Base-by-base conservation (phyloP, 768 basidiomycete genomes). In the Rhodotorula diobovata region DNA sequence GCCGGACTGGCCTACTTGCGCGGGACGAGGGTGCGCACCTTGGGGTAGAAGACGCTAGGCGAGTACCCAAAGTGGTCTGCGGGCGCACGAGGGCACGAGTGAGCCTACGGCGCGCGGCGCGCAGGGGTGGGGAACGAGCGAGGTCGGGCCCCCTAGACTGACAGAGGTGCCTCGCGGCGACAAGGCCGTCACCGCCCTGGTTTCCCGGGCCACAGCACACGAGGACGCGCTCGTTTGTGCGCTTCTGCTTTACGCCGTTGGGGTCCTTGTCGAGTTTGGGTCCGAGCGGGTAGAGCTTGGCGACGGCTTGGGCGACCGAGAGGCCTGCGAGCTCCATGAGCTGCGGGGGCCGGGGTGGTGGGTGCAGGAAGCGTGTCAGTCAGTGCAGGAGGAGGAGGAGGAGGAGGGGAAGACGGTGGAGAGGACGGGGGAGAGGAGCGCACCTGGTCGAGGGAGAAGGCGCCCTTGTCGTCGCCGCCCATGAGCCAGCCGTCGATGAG, bases 151-250 rank as follows among this genome's bases (percentile, higher is more conserved):
- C n/a, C n/a, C n/a, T n/a, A n/a, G 10, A 78, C 86, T 65, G 74
- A 90, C 91, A 87, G 15, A 99, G 85, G 81, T 99, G 96, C 55
- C 95, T 85, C 54, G 96, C 96, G 39, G 96, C 96, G 35, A 97
- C 95, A 0, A 99, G 83, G 8, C 96, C 96, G 81, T 99, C 96
- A 21, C 96, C 96, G 2, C 93, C 90, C 76, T 98, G 95, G 78
- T 98, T 98, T 53, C 96, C 96, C 14, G 96, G 94, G 28, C 96
- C 96, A 79, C 94, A 97, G 77, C 91, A 93, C 20, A 98, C 90
- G n/a, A 98, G 83, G 12, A 98, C 91, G 20, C 87, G 85, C 48
- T 84, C 85, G 79, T 90, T 87, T 56, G 83, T 85, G 7, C 74
- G 61, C 55, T 70, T 70, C 62, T 70, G 74, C 63, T 75, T 75